Evolutionary conservation across 176 grass and related monocot genomes (phyloP).

Genomic region (Hordeum marinum): DNA sequence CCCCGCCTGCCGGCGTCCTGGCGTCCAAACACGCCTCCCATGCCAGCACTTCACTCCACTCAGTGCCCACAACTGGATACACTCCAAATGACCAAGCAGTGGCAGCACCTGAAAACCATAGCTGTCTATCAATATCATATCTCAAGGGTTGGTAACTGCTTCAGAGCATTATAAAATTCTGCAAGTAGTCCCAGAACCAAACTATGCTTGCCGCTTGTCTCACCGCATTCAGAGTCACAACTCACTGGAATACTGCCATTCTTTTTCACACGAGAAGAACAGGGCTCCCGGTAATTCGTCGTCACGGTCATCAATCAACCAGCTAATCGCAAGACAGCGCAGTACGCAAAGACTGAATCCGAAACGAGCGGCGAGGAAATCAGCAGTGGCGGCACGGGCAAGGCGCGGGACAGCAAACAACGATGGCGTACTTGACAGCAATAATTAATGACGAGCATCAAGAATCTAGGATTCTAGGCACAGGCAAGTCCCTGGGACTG

Average conservation of each 20-base stretch:
- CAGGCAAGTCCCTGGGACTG: neutral
- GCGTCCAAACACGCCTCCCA: conserved; percentile 71
- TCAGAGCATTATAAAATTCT: neutral
- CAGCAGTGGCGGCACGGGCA: neutral
- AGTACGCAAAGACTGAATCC: neutral
- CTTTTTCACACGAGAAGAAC: neutral
- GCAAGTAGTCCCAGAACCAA: neutral
- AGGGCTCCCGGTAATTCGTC: neutral
- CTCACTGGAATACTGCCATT: neutral
- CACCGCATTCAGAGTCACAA: neutral
- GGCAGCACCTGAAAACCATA: conserved; percentile 1
- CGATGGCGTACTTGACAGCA: neutral
- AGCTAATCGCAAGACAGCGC: neutral
- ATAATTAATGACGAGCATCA: neutral
- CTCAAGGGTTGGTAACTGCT: neutral
- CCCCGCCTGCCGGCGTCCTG: conserved; percentile 21
- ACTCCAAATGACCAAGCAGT: neutral
- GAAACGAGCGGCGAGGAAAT: neutral
- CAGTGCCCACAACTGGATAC: neutral
- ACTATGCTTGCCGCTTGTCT: neutral
- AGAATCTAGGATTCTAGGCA: neutral
- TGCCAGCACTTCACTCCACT: conserved; percentile 27
- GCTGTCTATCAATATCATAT: no score
- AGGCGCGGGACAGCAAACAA: neutral
- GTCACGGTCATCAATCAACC: neutral